phyloP scores from a whole-genome alignment of 495 filamentous ascomycete genomes.

The Astrocystis sublimbata region DNA sequence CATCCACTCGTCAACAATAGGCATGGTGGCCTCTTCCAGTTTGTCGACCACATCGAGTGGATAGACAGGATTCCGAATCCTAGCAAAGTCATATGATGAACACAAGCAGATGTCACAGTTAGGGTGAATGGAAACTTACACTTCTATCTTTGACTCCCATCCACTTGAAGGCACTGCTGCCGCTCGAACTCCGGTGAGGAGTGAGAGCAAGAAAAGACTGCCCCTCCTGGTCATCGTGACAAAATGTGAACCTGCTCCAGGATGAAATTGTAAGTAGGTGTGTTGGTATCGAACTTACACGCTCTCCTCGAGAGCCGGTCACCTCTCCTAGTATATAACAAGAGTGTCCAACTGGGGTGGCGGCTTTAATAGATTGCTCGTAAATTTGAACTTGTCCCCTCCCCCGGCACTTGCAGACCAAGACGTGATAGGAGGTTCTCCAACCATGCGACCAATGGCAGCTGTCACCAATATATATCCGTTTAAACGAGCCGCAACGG shows the following conservation, averaged over 20 bases:
- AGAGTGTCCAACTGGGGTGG: constrained; percentile 25
- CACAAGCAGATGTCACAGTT: neutral
- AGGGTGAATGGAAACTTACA: constrained; percentile 25
- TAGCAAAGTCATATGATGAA: constrained; percentile 13
- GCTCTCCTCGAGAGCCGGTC: constrained; percentile 3
- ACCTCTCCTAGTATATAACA: constrained; percentile 28
- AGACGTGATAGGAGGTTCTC: constrained; percentile 30
- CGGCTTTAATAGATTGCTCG: constrained; percentile 31
- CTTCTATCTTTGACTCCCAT: constrained; percentile 35
- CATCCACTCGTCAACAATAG: constrained; percentile 41
- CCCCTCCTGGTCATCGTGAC: constrained; percentile 37
- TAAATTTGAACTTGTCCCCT: constrained; percentile 24
- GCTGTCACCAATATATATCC: constrained; percentile 29
- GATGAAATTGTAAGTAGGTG: constrained; percentile 15
- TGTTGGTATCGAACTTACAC: constrained; percentile 10
- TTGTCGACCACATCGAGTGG: constrained; percentile 44
- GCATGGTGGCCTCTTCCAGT: constrained; percentile 38
- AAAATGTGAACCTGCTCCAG: constrained; percentile 24
- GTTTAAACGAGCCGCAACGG: constrained; percentile 21
- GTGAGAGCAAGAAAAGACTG: constrained; percentile 35
- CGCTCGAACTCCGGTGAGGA: constrained; percentile 34
- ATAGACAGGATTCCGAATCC: constrained; percentile 37
- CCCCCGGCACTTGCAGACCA: constrained; percentile 33
- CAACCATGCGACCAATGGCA: constrained; percentile 35
- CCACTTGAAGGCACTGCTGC: constrained; percentile 21